These are phyloP conservation scores for Fonsecaea monophora DNA, from an alignment of 2,329 filamentous ascomycete species.

Conservation along the genomic window DNA sequence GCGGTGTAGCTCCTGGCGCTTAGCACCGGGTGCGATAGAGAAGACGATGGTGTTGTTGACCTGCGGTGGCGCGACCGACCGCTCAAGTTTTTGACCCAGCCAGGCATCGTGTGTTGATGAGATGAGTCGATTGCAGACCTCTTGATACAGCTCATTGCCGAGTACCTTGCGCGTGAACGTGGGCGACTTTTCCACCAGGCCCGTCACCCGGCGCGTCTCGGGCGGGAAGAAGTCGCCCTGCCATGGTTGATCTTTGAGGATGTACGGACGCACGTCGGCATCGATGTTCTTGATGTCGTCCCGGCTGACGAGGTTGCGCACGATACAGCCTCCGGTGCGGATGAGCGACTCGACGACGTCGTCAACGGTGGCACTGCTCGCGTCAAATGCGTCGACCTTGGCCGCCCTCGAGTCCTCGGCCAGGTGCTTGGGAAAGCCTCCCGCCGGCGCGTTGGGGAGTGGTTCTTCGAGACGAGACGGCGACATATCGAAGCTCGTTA, in stretches of 20 bases:
- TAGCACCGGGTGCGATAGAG: constrained; percentile 39
- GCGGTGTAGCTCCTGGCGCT: constrained; percentile 39
- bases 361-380: constrained; percentile 15
- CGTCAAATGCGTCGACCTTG: constrained; percentile 9
- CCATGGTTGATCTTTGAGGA: constrained; percentile 33
- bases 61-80: constrained; percentile 34
- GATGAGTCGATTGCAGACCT: constrained; percentile 28
- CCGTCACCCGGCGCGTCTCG: constrained; percentile 39
- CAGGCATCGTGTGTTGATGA: constrained; percentile 29
- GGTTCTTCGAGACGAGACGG: background rate
- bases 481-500: no score
- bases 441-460: constrained; percentile 1
- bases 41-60: constrained; percentile 43
- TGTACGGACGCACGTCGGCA: constrained; percentile 35
- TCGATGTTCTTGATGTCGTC: constrained; percentile 20
- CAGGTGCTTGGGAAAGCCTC: constrained; percentile 14
- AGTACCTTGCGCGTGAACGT: constrained; percentile 31
- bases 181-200: constrained; percentile 35
- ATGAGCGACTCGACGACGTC: constrained; percentile 21
- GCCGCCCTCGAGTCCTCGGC: constrained; percentile 11
- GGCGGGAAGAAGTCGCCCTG: constrained; percentile 37
- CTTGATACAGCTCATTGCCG: constrained; percentile 35
- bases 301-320: constrained; percentile 12
- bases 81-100: constrained; percentile 5
- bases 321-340: constrained; percentile 14